Percentiles rank a stretch among this genome's conserved stretches.
Evolutionary conservation across 352 stramenopile genomes (phyloP).

Genomic region (Phytophthora pini): DNA sequence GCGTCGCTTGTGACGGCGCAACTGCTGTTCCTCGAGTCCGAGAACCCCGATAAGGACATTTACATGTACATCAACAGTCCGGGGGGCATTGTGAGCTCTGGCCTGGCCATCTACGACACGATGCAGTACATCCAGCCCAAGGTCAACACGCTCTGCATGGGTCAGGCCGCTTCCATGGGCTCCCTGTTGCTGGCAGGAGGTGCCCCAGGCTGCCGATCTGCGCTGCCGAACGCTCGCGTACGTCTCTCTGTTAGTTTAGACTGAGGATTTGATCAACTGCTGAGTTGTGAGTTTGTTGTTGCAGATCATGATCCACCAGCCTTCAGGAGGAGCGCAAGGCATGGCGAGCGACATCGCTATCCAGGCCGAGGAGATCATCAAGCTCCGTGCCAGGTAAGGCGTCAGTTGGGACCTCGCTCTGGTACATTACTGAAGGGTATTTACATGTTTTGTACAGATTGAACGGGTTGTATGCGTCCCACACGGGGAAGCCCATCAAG

Average conservation of each 20-base stretch:
- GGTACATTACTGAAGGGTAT: no score
- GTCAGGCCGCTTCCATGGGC: constrained; percentile 97
- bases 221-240: constrained; percentile 94
- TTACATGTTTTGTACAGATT: constrained; percentile 45
- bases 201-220: constrained; percentile 87
- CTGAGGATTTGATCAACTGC: not conserved
- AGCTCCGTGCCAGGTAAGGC: constrained; percentile 71
- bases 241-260: constrained; percentile 5
- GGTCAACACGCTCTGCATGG: constrained; percentile 98
- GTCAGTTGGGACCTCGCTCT: no score
- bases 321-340: constrained; percentile 94
- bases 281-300: constrained; percentile 11
- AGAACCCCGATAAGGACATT: constrained; percentile 97
- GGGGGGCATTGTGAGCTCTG: constrained; percentile 96
- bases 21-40: constrained; percentile 96
- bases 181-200: constrained; percentile 95
- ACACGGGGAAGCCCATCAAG: constrained; percentile 78
- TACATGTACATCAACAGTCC: constrained; percentile 99
- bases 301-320: constrained; percentile 98
- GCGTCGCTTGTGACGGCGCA: constrained; percentile 85
- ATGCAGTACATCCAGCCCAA: constrained; percentile 98
- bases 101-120: constrained; percentile 98
- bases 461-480: constrained; percentile 74
- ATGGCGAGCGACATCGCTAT: constrained; percentile 99
- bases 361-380: constrained; percentile 98